phyloP scores from a whole-genome alignment of 2,329 filamentous ascomycete genomes.

The Escovopsis sp. region DNA sequence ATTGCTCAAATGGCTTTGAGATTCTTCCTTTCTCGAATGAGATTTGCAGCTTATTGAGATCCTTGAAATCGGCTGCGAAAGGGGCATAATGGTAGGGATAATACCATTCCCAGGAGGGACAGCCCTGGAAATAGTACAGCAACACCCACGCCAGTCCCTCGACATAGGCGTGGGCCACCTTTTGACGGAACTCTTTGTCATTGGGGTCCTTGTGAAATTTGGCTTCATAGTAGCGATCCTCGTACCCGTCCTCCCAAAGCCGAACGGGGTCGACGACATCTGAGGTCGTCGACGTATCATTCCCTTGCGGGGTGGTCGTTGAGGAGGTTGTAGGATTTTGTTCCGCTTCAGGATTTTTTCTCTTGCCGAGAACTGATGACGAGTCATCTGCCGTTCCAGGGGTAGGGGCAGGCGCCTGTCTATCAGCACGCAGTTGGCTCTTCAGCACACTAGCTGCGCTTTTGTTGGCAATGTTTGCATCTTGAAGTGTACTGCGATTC shows the following conservation, averaged over 20 bases:
- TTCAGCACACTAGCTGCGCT: constrained; percentile 84
- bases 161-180: constrained; percentile 82
- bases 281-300: constrained; percentile 27
- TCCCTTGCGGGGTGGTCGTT: constrained; percentile 37
- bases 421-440: constrained; percentile 49
- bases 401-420: constrained; percentile 7
- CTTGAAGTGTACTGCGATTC: constrained; percentile 50
- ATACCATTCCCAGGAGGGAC: constrained; percentile 98
- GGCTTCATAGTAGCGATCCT: constrained; percentile 90
- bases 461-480: constrained; percentile 75
- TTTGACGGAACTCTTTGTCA: constrained; percentile 73
- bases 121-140: constrained; percentile 95
- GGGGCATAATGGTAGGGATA: constrained; percentile 98
- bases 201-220: constrained; percentile 79
- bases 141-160: constrained; percentile 93
- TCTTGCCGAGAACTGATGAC: constrained; percentile 49
- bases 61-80: constrained; percentile 87
- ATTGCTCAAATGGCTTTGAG: constrained; percentile 86
- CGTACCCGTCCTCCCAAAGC: constrained; percentile 91
- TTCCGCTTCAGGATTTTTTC: constrained; percentile 60
- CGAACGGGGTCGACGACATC: constrained; percentile 69
- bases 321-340: constrained; percentile 46
- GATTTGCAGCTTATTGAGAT: constrained; percentile 64
- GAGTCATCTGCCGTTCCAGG: constrained; percentile 7
- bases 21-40: constrained; percentile 71